Conservation (phyloP, 805 yeast species). For the Starmerella riodocensis region DNA sequence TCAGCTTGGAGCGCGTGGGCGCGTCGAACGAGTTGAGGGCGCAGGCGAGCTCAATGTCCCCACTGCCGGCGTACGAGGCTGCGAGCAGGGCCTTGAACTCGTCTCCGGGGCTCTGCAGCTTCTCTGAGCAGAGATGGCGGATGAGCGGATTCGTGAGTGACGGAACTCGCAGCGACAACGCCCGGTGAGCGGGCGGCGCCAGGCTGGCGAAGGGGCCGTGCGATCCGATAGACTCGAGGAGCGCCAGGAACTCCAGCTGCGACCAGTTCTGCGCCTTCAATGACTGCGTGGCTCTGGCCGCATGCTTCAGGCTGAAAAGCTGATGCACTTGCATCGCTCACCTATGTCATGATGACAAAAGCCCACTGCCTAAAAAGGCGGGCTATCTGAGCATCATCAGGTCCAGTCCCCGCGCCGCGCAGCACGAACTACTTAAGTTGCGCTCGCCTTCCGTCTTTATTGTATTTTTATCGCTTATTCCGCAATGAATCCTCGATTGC, state of each 20-base stretch:
- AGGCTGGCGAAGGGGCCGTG: slow-evolving; percentile 1
- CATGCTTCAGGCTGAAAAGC: slow-evolving; percentile 5
- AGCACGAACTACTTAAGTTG: too few species aligned
- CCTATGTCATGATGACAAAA: too few species aligned
- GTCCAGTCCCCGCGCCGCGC: too few species aligned
- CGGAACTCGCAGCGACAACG: slow-evolving; percentile 3
- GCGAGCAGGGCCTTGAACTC: not conserved
- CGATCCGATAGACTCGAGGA: slow-evolving; percentile 3
- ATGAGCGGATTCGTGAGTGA: slow-evolving; percentile 4
- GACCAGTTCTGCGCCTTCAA: slow-evolving; percentile 7
- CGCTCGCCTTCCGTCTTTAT: too few species aligned
- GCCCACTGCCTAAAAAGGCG: too few species aligned
- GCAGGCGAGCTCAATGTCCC: not conserved
- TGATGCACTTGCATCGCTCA: slow-evolving; percentile 5
- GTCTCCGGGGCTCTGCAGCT: not conserved
- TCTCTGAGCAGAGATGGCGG: not conserved
- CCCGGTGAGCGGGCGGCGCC: not conserved
- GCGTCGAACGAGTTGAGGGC: not conserved
- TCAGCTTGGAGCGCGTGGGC: not conserved
- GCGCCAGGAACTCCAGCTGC: slow-evolving; percentile 5
- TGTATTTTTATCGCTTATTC: too few species aligned
- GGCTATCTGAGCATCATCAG: too few species aligned
- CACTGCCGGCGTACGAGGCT: not conserved
- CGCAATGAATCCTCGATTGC: too few species aligned
- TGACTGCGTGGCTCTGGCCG: slow-evolving; percentile 4